Evolutionary conservation across 768 basidiomycete genomes (phyloP).

Genomic region (Rhodotorula kratochvilovae): DNA sequence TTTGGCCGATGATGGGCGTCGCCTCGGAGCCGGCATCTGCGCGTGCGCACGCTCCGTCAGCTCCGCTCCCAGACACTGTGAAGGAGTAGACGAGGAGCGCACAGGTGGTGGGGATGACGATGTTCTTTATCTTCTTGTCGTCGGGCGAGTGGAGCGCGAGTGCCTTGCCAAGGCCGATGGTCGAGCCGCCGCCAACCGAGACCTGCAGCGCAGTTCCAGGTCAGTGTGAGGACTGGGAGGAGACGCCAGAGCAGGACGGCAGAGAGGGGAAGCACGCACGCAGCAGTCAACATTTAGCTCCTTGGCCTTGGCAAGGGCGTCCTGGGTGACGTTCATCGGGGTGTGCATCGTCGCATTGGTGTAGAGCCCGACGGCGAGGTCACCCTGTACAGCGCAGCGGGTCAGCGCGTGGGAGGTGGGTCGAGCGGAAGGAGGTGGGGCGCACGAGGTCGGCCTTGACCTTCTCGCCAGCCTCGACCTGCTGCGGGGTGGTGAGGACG

Average conservation of each 20-base stretch:
- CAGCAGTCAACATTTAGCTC: slow-evolving; percentile 48
- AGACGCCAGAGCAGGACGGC: no score
- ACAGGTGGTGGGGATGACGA: slow-evolving; percentile 51
- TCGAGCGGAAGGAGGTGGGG: slow-evolving; percentile 23
- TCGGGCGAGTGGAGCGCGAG: slow-evolving; percentile 50
- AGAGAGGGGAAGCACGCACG: slow-evolving; percentile 42
- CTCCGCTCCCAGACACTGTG: no score
- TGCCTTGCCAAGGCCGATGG: slow-evolving; percentile 51
- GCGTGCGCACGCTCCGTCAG: neutral
- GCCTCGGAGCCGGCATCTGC: slow-evolving; percentile 50
- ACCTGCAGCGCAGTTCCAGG: neutral
- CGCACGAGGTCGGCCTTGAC: slow-evolving; percentile 43
- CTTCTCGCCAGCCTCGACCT: slow-evolving; percentile 44
- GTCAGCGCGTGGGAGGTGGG: neutral
- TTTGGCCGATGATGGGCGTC: slow-evolving; percentile 52
- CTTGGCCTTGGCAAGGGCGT: slow-evolving; percentile 45
- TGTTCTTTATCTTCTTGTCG: slow-evolving; percentile 46
- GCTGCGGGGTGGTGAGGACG: slow-evolving; percentile 49
- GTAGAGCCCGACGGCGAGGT: slow-evolving; percentile 47
- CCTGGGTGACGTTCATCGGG: slow-evolving; percentile 49
- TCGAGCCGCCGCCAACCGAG: slow-evolving; percentile 49
- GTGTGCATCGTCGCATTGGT: slow-evolving; percentile 52
- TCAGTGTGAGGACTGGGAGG: neutral
- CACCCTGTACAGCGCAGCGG: slow-evolving; percentile 12
- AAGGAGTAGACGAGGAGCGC: neutral